These are phyloP conservation scores for Phanerochaete carnosa DNA, from an alignment of 768 basidiomycete species.

Conservation along the genomic window DNA sequence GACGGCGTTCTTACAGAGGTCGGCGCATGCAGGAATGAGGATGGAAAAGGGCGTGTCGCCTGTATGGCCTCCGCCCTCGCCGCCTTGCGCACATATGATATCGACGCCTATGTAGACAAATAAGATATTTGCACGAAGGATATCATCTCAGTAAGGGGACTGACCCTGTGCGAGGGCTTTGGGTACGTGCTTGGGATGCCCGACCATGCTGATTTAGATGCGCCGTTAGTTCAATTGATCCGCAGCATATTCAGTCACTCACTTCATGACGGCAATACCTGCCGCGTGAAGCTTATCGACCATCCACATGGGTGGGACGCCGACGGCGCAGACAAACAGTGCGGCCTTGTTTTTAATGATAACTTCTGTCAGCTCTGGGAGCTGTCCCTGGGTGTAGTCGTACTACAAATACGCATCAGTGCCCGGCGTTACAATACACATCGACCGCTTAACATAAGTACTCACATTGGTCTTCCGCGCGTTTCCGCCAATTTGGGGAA, in stretches of 20 bases:
- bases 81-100: constrained; percentile 85
- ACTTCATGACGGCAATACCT: constrained; percentile 86
- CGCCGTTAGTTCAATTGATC: no score
- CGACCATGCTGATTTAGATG: constrained; percentile 84
- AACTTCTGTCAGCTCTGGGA: constrained; percentile 73
- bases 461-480: constrained; percentile 80
- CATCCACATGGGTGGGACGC: constrained; percentile 79
- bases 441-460: background rate
- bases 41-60: constrained; percentile 80
- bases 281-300: constrained; percentile 81
- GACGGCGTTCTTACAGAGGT: constrained; percentile 62
- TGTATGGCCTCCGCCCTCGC: constrained; percentile 88
- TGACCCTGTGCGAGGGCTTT: constrained; percentile 73
- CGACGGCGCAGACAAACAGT: constrained; percentile 81
- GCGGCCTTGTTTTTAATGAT: constrained; percentile 71
- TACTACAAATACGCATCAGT: constrained; percentile 28
- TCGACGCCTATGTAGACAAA: constrained; percentile 78
- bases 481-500: constrained; percentile 78
- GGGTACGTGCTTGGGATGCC: constrained; percentile 81
- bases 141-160: background rate
- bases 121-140: constrained; percentile 7
- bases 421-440: background rate
- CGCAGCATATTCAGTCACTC: constrained; percentile 23
- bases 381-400: constrained; percentile 78
- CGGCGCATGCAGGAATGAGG: constrained; percentile 79